Evolutionary conservation across 345 rosid species (phyloP).

Genomic region (Hibiscus mutabilis): DNA sequence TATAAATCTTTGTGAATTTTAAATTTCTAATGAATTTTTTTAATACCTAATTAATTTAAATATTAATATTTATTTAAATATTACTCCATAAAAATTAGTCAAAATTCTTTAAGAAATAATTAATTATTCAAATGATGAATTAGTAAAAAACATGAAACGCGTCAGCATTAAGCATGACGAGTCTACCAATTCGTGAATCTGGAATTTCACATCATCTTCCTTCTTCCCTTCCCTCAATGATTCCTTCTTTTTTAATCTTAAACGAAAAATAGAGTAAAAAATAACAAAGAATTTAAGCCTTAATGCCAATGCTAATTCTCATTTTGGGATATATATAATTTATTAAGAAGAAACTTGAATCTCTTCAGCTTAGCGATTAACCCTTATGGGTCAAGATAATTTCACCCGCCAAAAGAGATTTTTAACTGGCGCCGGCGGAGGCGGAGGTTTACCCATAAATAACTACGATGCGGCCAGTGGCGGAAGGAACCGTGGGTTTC

Average conservation of each 20-base stretch:
- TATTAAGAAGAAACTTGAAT: neutral
- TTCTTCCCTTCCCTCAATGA: neutral
- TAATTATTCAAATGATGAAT: neutral
- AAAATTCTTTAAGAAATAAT: neutral
- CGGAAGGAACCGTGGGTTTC: slow-evolving; percentile 24
- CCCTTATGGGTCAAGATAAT: slow-evolving; percentile 56
- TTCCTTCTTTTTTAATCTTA: neutral
- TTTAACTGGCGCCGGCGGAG: slow-evolving; percentile 30
- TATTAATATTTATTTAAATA: too few relatives aligned
- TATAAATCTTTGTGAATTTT: too few relatives aligned
- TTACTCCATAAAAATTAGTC: too few relatives aligned
- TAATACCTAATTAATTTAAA: too few relatives aligned
- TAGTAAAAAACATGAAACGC: neutral
- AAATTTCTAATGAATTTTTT: too few relatives aligned
- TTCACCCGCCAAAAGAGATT: slow-evolving; percentile 58
- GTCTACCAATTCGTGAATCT: too few relatives aligned
- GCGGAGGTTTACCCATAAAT: slow-evolving; percentile 40
- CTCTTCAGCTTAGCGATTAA: neutral
- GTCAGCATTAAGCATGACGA: too few relatives aligned
- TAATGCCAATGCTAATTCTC: neutral
- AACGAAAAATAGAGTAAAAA: neutral
- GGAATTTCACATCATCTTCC: too few relatives aligned
- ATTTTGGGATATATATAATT: neutral
- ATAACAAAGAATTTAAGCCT: neutral
- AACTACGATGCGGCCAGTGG: slow-evolving; percentile 42